These are phyloP conservation scores for Nakazawaea wickerhamii DNA, from an alignment of 805 yeast species.

Conservation along the genomic window DNA sequence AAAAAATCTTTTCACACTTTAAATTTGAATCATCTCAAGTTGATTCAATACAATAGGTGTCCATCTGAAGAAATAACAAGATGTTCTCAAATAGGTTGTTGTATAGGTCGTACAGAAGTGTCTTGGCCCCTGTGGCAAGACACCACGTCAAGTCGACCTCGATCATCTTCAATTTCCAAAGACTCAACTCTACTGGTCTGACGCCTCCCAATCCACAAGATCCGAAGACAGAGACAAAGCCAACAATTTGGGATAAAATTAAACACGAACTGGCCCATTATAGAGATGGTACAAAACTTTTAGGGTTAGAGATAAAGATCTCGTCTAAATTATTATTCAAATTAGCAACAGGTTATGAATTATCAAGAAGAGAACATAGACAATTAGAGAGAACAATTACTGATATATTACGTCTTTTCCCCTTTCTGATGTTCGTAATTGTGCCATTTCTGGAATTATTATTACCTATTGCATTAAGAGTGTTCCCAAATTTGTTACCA, in stretches of 20 bases:
- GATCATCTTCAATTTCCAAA: not conserved
- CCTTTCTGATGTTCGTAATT: slow-evolving; percentile 83
- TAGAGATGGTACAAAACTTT: slow-evolving; percentile 89
- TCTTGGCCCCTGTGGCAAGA: not conserved
- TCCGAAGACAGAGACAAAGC: slow-evolving; percentile 32
- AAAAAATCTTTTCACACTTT: too few species aligned
- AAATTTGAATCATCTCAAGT: too few species aligned
- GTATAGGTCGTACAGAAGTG: not conserved
- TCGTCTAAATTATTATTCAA: slow-evolving; percentile 77
- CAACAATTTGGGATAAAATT: slow-evolving; percentile 72
- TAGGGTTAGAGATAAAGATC: slow-evolving; percentile 83
- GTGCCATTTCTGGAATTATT: slow-evolving; percentile 94
- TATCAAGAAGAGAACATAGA: slow-evolving; percentile 83
- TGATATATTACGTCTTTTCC: slow-evolving; percentile 83
- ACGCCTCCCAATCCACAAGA: slow-evolving; percentile 4
- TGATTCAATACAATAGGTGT: too few species aligned
- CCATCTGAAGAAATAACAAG: too few species aligned
- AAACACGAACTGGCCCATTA: slow-evolving; percentile 88
- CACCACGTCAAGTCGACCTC: too few species aligned
- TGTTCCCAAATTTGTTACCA: slow-evolving; percentile 90
- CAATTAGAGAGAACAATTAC: slow-evolving; percentile 84
- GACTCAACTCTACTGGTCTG: slow-evolving; percentile 4
- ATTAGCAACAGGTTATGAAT: slow-evolving; percentile 82
- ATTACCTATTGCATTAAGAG: slow-evolving; percentile 78
- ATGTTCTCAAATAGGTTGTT: too few species aligned